A percentile compares a stretch with the other conserved stretches of the same genome.
phyloP scores from a whole-genome alignment of 1,284 basidiomycete genomes.

The Ceratobasidium sp. region DNA sequence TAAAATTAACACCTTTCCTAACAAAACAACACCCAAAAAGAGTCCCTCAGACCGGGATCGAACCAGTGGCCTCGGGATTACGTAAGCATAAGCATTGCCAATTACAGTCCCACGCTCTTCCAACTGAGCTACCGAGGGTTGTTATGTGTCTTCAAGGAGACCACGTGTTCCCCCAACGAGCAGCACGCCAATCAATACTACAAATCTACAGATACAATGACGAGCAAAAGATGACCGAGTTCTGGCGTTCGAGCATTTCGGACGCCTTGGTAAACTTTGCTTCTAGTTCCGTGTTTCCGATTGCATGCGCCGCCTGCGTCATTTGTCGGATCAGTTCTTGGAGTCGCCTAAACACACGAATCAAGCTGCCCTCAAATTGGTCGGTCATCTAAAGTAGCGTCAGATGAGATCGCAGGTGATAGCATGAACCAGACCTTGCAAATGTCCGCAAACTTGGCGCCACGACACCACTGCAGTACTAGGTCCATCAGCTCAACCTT shows the following conservation, averaged over 20 bases:
- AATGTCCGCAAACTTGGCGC: slow-evolving; percentile 95
- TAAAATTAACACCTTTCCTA: too few relatives aligned
- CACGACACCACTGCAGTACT: slow-evolving; percentile 96
- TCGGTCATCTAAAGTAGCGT: slow-evolving; percentile 77
- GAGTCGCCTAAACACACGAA: slow-evolving; percentile 92
- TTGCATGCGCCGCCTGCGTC: slow-evolving; percentile 93
- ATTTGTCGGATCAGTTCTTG: slow-evolving; percentile 97
- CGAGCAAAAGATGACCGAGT: slow-evolving; percentile 94
- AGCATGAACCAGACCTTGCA: slow-evolving; percentile 77
- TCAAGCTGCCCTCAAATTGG: slow-evolving; percentile 95
- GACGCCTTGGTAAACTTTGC: slow-evolving; percentile 90
- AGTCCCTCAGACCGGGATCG: slow-evolving; percentile 47
- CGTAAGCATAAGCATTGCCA: neutral
- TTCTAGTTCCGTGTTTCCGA: slow-evolving; percentile 92
- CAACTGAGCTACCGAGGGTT: slow-evolving; percentile 48
- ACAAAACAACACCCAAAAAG: neutral
- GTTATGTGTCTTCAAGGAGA: neutral
- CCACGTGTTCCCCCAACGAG: neutral
- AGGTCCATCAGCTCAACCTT: slow-evolving; percentile 99
- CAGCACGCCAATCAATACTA: neutral
- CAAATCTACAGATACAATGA: slow-evolving; percentile 72
- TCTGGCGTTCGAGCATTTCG: slow-evolving; percentile 90
- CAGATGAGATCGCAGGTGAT: neutral
- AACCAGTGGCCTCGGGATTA: slow-evolving; percentile 47
- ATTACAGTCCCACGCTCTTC: slow-evolving; percentile 49